Evolutionary conservation across 148 eudicot genomes (phyloP).

Genomic region (Spergularia bocconei): DNA sequence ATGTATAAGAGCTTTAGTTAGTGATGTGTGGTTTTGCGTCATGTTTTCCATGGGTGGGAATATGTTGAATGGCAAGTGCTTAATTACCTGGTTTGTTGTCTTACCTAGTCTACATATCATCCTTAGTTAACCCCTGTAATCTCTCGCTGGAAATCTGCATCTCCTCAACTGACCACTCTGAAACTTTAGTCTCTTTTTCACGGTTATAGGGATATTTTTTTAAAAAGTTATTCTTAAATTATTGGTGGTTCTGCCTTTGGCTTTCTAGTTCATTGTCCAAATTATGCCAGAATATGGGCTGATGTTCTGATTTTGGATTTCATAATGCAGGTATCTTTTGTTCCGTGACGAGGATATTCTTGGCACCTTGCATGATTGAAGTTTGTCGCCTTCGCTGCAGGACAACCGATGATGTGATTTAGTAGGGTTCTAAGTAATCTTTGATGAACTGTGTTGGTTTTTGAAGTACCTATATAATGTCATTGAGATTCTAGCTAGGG

Average conservation of each 20-base stretch:
- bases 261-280: not conserved
- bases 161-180: not conserved
- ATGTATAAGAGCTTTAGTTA: no score
- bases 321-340: constrained; percentile 31
- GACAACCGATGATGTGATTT: not conserved
- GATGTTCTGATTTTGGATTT: not conserved
- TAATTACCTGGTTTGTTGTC: no score
- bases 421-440: not conserved
- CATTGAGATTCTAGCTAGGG: not conserved
- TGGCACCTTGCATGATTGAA: constrained; percentile 37
- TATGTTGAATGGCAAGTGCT: no score
- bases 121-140: not conserved
- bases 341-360: constrained; percentile 39
- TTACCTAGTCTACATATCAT: not conserved
- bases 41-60: no score
- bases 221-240: not conserved
- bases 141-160: not conserved
- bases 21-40: no score
- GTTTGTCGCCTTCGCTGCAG: constrained; percentile 11
- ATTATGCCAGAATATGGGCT: not conserved
- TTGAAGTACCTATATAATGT: not conserved
- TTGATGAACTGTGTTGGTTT: not conserved
- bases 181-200: not conserved
- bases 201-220: not conserved
- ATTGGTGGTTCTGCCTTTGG: no score